phyloP scores from a whole-genome alignment of 2,329 filamentous ascomycete species.

The Didymella glomerata region DNA sequence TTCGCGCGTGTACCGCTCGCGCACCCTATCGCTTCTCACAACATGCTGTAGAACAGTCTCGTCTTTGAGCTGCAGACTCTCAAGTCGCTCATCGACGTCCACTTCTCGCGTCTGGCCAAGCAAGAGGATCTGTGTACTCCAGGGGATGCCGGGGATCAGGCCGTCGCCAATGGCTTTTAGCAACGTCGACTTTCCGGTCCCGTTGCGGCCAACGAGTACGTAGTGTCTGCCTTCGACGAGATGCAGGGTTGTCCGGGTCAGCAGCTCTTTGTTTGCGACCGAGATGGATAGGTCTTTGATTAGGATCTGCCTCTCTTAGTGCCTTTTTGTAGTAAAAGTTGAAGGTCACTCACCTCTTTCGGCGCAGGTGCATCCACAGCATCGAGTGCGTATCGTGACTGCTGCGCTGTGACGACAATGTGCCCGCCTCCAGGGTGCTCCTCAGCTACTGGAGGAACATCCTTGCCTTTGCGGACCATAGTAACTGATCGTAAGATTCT shows the following conservation, averaged over 20 bases:
- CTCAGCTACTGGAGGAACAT: conserved; percentile 24
- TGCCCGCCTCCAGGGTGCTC: conserved; percentile 38
- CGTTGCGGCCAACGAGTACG: conserved; percentile 81
- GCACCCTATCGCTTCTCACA: conserved; percentile 60
- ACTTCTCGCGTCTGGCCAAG: conserved; percentile 46
- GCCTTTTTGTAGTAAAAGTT: too few species aligned
- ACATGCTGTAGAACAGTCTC: conserved; percentile 72
- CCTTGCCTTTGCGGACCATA: conserved; percentile 47
- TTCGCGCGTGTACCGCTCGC: conserved; percentile 67
- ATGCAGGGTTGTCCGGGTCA: conserved; percentile 73
- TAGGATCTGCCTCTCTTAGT: conserved; percentile 42
- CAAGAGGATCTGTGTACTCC: conserved; percentile 47
- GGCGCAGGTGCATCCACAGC: conserved; percentile 50
- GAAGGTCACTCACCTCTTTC: conserved; percentile 44
- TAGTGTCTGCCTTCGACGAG: conserved; percentile 78
- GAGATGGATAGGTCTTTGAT: conserved; percentile 76
- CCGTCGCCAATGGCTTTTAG: conserved; percentile 79
- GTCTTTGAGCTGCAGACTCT: conserved; percentile 28
- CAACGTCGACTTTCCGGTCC: conserved; percentile 82
- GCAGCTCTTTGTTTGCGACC: conserved; percentile 70
- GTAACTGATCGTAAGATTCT: background rate
- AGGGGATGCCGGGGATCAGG: conserved; percentile 71
- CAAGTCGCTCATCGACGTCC: conserved; percentile 43
- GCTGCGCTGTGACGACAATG: conserved; percentile 50
- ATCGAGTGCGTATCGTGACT: conserved; percentile 51